Evolutionary conservation across 345 rosid species (phyloP).

Genomic region (Salix caprea): DNA sequence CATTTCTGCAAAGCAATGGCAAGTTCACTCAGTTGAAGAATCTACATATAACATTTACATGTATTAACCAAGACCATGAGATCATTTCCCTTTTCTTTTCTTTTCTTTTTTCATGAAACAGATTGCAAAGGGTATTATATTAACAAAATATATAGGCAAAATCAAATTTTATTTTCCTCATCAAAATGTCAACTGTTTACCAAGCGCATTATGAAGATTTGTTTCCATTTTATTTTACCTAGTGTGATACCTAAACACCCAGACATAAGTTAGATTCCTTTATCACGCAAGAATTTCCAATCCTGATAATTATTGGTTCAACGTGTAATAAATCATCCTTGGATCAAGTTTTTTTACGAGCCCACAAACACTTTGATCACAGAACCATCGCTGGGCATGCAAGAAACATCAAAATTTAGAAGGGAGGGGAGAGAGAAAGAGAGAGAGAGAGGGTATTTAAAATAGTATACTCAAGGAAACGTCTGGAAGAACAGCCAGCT

Average conservation of each 20-base stretch:
- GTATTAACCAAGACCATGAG: background rate
- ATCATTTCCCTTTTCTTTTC: background rate
- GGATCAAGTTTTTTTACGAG: background rate
- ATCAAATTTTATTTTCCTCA: background rate
- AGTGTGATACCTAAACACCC: background rate
- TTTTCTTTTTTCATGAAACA: background rate
- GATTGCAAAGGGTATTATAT: background rate
- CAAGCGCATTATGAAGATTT: background rate
- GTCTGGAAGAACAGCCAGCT: slow-evolving; percentile 62
- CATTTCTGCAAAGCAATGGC: slow-evolving; percentile 39
- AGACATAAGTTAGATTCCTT: background rate
- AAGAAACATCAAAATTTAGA: slow-evolving; percentile 4
- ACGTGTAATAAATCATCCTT: background rate
- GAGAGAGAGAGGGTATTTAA: no score
- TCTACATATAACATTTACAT: background rate
- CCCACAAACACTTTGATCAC: background rate
- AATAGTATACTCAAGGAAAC: slow-evolving; percentile 56
- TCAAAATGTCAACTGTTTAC: background rate
- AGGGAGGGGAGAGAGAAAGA: background rate
- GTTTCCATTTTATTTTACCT: background rate
- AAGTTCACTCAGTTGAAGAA: slow-evolving; percentile 10
- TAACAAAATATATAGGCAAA: background rate
- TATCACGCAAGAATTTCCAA: background rate
- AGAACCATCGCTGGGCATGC: background rate
- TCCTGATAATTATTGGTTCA: background rate